These are phyloP conservation scores for Pythium grandisporangium DNA, from an alignment of 352 stramenopile species.

Conservation along the genomic window DNA sequence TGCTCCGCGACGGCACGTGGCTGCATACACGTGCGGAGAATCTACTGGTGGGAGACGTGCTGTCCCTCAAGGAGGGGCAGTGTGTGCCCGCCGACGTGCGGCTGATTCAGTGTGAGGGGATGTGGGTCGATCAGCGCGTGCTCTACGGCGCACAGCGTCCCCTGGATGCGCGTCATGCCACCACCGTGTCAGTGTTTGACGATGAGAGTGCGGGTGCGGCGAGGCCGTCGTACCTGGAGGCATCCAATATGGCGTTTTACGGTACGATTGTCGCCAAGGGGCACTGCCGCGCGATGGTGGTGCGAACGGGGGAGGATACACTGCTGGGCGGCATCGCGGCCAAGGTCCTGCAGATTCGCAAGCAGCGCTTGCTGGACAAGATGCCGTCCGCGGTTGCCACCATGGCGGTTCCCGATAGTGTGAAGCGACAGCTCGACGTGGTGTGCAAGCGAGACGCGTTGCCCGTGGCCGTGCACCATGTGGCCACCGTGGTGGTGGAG, in stretches of 20 bases:
- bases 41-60: conserved; percentile 31
- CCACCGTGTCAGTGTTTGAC: conserved; percentile 35
- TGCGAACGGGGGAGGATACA: conserved; percentile 33
- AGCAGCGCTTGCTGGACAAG: conserved; percentile 16
- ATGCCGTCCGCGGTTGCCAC: no score
- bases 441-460: conserved; percentile 26
- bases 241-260: conserved; percentile 43
- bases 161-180: conserved; percentile 14
- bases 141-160: conserved; percentile 16
- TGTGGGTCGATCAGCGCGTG: conserved; percentile 33
- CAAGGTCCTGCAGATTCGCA: conserved; percentile 19
- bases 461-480: conserved; percentile 19
- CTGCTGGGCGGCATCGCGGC: conserved; percentile 30
- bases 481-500: conserved; percentile 38
- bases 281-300: conserved; percentile 34
- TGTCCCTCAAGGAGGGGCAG: conserved; percentile 34
- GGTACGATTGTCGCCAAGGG: conserved; percentile 28
- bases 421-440: conserved; percentile 38
- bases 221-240: conserved; percentile 35
- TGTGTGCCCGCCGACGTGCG: conserved; percentile 44
- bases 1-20: conserved; percentile 41
- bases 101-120: conserved; percentile 32
- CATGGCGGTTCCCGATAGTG: conserved; percentile 25
- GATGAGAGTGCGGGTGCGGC: conserved; percentile 17
- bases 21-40: conserved; percentile 51